phyloP scores from a whole-genome alignment of 306 rosid genomes.

The Cicer judaicum region DNA sequence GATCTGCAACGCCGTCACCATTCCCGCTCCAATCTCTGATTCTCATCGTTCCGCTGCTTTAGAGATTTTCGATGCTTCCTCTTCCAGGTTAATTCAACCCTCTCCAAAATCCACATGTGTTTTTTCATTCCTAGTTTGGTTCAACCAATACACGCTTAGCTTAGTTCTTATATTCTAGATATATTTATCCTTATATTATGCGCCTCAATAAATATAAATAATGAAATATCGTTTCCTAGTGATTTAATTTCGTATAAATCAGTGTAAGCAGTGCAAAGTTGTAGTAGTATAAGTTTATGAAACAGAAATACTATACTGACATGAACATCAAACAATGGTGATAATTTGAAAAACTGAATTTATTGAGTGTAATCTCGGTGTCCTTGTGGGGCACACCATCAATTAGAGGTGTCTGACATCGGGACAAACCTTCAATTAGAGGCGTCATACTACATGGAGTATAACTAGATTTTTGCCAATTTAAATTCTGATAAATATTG shows the following conservation, averaged over 20 bases:
- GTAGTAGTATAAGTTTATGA: no score
- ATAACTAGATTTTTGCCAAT: not conserved
- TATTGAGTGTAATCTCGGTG: no score
- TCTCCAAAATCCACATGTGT: not conserved
- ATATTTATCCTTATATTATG: conserved; percentile 8
- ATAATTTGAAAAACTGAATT: no score
- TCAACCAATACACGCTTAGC: not conserved
- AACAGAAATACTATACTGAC: no score
- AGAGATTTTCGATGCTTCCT: conserved; percentile 70
- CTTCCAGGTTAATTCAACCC: conserved; percentile 61
- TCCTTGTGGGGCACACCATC: no score
- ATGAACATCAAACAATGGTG: no score
- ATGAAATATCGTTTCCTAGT: not conserved
- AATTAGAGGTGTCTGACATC: no score
- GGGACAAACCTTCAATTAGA: no score
- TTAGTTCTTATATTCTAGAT: not conserved
- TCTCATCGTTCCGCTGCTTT: conserved; percentile 80
- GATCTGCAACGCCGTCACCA: conserved; percentile 63
- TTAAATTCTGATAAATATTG: not conserved
- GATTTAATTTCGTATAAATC: not conserved
- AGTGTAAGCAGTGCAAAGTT: not conserved
- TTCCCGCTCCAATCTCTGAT: conserved; percentile 60
- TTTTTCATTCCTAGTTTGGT: not conserved
- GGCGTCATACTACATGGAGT: not conserved
- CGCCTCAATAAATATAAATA: not conserved